Conservation (phyloP, 2,329 filamentous ascomycete species). For the Xylariaceae sp. region DNA sequence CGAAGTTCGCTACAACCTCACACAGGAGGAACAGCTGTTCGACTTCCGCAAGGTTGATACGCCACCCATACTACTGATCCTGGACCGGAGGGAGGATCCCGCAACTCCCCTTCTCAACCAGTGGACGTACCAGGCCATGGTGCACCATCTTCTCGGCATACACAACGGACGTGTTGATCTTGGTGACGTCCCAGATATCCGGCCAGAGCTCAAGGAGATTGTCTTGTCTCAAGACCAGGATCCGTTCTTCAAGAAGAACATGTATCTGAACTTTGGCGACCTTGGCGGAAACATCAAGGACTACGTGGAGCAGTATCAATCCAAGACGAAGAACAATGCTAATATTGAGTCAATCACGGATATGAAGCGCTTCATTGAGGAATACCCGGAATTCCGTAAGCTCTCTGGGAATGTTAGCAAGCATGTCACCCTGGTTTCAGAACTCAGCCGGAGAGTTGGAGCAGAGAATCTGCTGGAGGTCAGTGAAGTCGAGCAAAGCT, state of each 20-base stretch:
- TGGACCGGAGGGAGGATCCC: slow-evolving; percentile 89
- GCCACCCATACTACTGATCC: slow-evolving; percentile 79
- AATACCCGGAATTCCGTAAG: slow-evolving; percentile 96
- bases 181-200: slow-evolving; percentile 72
- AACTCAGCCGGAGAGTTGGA: slow-evolving; percentile 81
- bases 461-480: slow-evolving; percentile 88
- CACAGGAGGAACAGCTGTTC: slow-evolving; percentile 92
- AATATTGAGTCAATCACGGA: slow-evolving; percentile 96
- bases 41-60: slow-evolving; percentile 95
- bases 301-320: slow-evolving; percentile 96
- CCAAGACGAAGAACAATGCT: slow-evolving; percentile 91
- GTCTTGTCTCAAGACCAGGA: slow-evolving; percentile 95
- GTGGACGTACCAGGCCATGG: slow-evolving; percentile 99
- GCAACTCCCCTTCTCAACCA: slow-evolving; percentile 91
- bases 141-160: slow-evolving; percentile 91
- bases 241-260: slow-evolving; percentile 98
- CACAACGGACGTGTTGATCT: slow-evolving; percentile 91
- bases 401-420: slow-evolving; percentile 97
- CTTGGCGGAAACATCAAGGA: slow-evolving; percentile 95
- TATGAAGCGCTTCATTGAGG: slow-evolving; percentile 99
- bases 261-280: slow-evolving; percentile 97
- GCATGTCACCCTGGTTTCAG: slow-evolving; percentile 91
- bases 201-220: slow-evolving; percentile 85
- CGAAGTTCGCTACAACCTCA: slow-evolving; percentile 86
- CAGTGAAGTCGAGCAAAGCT: slow-evolving; percentile 90